Conservation (phyloP, 495 filamentous ascomycete species). For the Talaromyces liani region DNA sequence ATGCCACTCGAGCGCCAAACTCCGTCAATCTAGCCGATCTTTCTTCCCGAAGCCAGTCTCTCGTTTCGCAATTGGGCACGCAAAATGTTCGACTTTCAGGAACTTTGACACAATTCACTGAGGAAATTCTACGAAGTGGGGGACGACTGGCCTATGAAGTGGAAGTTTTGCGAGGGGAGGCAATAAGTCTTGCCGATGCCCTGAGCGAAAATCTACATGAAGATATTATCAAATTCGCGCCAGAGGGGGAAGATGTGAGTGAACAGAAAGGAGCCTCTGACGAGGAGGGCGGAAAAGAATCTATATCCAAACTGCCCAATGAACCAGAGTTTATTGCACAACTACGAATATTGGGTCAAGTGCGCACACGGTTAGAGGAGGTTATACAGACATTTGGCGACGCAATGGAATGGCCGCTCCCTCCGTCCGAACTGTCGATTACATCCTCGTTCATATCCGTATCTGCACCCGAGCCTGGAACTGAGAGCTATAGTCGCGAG, state of each 20-base stretch:
- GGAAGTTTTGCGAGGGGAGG: slow-evolving; percentile 83
- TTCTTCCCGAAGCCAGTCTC: slow-evolving; percentile 71
- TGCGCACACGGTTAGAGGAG: slow-evolving; percentile 71
- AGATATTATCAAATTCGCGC: slow-evolving; percentile 64
- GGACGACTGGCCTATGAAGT: slow-evolving; percentile 89
- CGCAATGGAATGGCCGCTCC: slow-evolving; percentile 88
- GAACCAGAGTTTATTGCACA: slow-evolving; percentile 68
- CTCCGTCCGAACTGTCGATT: slow-evolving; percentile 66
- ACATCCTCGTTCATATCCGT: slow-evolving; percentile 75
- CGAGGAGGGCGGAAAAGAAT: slow-evolving; percentile 1
- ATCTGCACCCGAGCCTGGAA: slow-evolving; percentile 61
- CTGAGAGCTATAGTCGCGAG: slow-evolving; percentile 59
- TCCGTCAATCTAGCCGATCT: slow-evolving; percentile 67
- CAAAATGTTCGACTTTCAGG: slow-evolving; percentile 79
- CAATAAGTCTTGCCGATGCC: slow-evolving; percentile 65
- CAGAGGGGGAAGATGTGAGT: slow-evolving; percentile 28
- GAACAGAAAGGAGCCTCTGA: neutral
- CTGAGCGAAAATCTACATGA: slow-evolving; percentile 62
- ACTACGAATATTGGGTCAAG: slow-evolving; percentile 74
- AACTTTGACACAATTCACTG: slow-evolving; percentile 78
- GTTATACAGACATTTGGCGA: slow-evolving; percentile 86
- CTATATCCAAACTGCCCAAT: neutral
- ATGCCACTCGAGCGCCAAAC: slow-evolving; percentile 31
- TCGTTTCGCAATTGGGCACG: slow-evolving; percentile 78
- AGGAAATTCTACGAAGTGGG: slow-evolving; percentile 85